Conservation (phyloP, 495 filamentous ascomycete species). For the Hapsidospora chrysogenum region DNA sequence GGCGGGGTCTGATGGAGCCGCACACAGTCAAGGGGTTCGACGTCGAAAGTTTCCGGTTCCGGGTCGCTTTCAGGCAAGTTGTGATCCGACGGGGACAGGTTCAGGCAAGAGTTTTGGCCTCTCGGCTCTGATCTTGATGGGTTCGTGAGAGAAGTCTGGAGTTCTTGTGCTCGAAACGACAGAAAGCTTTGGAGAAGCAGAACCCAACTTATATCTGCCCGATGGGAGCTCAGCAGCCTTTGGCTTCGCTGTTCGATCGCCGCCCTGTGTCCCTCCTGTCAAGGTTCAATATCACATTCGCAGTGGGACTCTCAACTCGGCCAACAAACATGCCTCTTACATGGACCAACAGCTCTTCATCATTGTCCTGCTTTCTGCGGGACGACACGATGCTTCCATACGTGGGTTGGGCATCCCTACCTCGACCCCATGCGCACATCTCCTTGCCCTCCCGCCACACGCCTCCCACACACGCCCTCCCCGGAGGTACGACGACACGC, state of each 20-base stretch:
- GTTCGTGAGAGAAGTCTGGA: not conserved
- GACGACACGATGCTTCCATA: conserved; percentile 3
- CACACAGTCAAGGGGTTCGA: too few relatives aligned
- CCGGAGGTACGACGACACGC: too few relatives aligned
- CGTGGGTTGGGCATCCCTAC: conserved; percentile 4
- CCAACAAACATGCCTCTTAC: conserved; percentile 3
- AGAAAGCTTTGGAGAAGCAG: not conserved
- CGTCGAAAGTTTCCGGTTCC: too few relatives aligned
- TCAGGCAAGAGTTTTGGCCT: not conserved
- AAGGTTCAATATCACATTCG: too few relatives aligned
- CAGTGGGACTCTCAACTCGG: conserved; percentile 1
- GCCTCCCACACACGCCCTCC: too few relatives aligned
- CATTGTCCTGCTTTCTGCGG: conserved; percentile 3
- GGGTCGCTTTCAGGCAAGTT: too few relatives aligned
- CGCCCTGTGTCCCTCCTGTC: not conserved
- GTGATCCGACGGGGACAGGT: too few relatives aligned
- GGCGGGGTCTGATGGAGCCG: too few relatives aligned
- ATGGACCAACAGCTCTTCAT: conserved; percentile 4
- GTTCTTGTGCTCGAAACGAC: too few relatives aligned
- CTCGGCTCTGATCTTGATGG: not conserved
- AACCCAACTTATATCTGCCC: conserved; percentile 2
- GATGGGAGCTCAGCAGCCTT: not conserved
- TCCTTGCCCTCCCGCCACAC: conserved; percentile 1
- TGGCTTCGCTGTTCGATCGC: not conserved
- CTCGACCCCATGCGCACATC: conserved; percentile 1